Evolutionary conservation across 768 basidiomycete species (phyloP).

Genomic region (Trametes meyenii): DNA sequence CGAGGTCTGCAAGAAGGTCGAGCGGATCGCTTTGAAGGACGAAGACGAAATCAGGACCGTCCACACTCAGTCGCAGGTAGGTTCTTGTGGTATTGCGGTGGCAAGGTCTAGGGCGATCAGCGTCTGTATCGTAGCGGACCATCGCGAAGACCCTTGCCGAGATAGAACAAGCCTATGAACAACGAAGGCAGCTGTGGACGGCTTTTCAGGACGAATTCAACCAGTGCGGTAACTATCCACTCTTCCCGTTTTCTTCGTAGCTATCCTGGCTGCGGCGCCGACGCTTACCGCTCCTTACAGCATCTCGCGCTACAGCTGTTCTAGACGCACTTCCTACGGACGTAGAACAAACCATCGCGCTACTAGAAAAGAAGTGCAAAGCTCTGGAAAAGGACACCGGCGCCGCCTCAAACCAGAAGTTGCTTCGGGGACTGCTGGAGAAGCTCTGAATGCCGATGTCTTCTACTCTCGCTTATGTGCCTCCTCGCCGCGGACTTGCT

Average conservation of each 20-base stretch:
- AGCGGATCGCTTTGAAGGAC: conserved; percentile 47
- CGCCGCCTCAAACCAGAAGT: conserved; percentile 33
- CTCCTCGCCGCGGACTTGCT: neutral
- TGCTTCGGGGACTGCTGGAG: conserved; percentile 32
- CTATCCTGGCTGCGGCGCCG: conserved; percentile 6
- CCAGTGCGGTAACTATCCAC: conserved; percentile 46
- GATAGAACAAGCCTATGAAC: conserved; percentile 51
- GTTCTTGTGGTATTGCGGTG: conserved; percentile 43
- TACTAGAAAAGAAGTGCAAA: conserved; percentile 58
- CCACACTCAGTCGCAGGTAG: conserved; percentile 48
- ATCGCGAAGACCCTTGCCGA: conserved; percentile 45
- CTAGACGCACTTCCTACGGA: conserved; percentile 51
- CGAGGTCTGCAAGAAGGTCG: conserved; percentile 55
- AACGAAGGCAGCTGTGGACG: conserved; percentile 54
- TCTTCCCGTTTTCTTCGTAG: neutral
- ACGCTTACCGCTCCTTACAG: conserved; percentile 34
- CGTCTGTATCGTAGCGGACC: conserved; percentile 46
- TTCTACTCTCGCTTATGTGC: neutral
- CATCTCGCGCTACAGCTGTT: conserved; percentile 44
- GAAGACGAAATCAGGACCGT: conserved; percentile 45
- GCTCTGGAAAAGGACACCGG: conserved; percentile 35
- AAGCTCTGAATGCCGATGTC: conserved; percentile 20
- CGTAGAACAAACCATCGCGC: conserved; percentile 53
- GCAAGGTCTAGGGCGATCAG: conserved; percentile 48
- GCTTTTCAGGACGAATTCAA: conserved; percentile 48